Evolutionary conservation across 2,329 filamentous ascomycete species (phyloP).

Genomic region (Bretziella fagacearum): DNA sequence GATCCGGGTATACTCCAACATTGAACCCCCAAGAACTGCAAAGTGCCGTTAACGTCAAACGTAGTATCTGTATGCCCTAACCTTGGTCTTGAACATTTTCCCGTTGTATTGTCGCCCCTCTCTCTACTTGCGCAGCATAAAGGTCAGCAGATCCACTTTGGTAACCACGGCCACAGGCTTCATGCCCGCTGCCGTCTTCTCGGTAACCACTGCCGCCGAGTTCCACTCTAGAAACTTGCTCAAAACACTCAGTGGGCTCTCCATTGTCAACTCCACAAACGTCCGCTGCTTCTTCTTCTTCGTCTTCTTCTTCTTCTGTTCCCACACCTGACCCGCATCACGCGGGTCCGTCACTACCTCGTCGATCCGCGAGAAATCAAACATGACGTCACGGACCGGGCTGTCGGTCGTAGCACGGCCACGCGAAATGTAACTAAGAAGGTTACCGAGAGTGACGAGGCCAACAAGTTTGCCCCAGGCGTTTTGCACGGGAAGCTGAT

Average conservation of each 20-base stretch:
- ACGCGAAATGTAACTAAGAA: conserved; percentile 75
- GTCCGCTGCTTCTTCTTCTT: conserved; percentile 45
- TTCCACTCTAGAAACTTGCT: conserved; percentile 98
- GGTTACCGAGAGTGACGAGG: conserved; percentile 84
- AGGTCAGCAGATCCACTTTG: conserved; percentile 88
- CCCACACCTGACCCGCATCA: conserved; percentile 32
- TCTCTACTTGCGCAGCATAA: conserved; percentile 52
- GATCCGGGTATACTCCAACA: not conserved
- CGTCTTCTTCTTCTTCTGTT: conserved; percentile 23
- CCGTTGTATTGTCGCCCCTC: too few relatives aligned
- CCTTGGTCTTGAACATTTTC: too few relatives aligned
- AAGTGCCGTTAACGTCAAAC: too few relatives aligned
- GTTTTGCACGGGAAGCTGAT: conserved; percentile 83
- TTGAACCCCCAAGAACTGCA: too few relatives aligned
- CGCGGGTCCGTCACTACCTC: conserved; percentile 84
- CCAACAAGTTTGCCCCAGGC: conserved; percentile 56
- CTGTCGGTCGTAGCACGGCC: conserved; percentile 60
- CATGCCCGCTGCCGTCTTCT: conserved; percentile 40
- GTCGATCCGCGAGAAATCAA: conserved; percentile 74
- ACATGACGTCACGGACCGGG: conserved; percentile 81
- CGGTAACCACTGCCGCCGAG: conserved; percentile 84
- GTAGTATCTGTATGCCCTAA: too few relatives aligned
- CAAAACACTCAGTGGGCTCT: conserved; percentile 67
- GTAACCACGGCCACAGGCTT: conserved; percentile 85
- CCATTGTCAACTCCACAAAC: conserved; percentile 87